Conservation (phyloP, 768 basidiomycete genomes). For the Tylopilus cervinicoccineus region DNA sequence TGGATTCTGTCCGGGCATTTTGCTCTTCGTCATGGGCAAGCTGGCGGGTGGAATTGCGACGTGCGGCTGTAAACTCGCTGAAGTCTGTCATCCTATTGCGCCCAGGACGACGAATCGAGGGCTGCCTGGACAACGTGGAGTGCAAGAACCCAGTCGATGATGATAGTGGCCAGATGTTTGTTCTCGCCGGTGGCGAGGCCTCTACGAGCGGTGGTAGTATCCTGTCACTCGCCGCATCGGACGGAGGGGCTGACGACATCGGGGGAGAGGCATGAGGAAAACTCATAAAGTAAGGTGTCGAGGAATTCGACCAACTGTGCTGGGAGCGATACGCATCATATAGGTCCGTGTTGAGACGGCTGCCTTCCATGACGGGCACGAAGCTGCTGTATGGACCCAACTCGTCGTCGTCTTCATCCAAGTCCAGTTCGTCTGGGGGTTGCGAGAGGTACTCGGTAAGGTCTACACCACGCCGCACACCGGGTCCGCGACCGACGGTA, state of each 20-base stretch:
- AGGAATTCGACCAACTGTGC: constrained; percentile 27
- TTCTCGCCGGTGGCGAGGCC: constrained; percentile 19
- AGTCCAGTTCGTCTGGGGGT: constrained; percentile 52
- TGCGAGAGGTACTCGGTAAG: constrained; percentile 50
- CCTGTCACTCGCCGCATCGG: constrained; percentile 22
- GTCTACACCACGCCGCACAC: constrained; percentile 32
- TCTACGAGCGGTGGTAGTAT: constrained; percentile 29
- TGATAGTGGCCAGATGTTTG: constrained; percentile 21
- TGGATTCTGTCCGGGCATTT: constrained; percentile 8
- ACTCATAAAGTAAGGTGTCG: constrained; percentile 21
- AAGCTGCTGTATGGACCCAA: constrained; percentile 40
- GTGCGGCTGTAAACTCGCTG: constrained; percentile 65
- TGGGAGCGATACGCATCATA: constrained; percentile 59
- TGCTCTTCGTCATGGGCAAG: constrained; percentile 28
- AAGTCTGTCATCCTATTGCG: constrained; percentile 61
- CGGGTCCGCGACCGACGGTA: constrained; percentile 34
- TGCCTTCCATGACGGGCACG: constrained; percentile 43
- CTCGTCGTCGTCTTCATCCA: constrained; percentile 69
- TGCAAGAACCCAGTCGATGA: constrained; percentile 24
- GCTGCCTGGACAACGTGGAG: constrained; percentile 47
- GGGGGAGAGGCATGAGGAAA: constrained; percentile 26
- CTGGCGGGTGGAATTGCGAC: constrained; percentile 48
- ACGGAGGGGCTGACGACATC: constrained; percentile 23
- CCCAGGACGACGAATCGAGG: constrained; percentile 56
- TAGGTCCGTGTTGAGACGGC: constrained; percentile 54